Percentiles rank a stretch among this genome's conserved stretches.
Evolutionary conservation across 78 protist species (phyloP).

Genomic region (Paulinella micropora): DNA sequence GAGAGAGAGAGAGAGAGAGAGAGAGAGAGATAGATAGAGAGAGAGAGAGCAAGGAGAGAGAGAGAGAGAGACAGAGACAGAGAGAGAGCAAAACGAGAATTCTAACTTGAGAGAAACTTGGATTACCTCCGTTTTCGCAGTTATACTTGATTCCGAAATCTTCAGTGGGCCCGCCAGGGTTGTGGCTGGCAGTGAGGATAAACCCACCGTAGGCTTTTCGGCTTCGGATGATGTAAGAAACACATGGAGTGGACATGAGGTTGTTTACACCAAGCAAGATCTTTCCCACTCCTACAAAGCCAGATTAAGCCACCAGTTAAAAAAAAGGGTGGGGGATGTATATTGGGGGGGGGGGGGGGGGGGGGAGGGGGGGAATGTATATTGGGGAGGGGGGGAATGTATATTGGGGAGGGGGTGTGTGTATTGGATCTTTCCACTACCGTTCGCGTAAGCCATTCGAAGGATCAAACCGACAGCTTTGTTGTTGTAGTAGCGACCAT

Average conservation of each 20-base stretch:
- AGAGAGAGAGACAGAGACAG: neutral
- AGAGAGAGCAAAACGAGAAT: neutral
- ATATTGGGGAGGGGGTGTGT: neutral
- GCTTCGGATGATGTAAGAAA: conserved; percentile 61
- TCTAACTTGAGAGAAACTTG: too few relatives aligned
- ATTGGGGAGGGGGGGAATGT: neutral
- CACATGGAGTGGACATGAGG: conserved; percentile 87
- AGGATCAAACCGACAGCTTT: conserved; percentile 53
- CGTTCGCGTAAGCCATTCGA: conserved; percentile 71
- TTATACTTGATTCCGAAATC: conserved; percentile 96
- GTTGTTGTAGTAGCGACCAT: conserved; percentile 60
- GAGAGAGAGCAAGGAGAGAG: too few relatives aligned
- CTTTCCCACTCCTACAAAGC: conserved; percentile 35
- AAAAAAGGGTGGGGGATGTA: neutral
- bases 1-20: too few relatives aligned
- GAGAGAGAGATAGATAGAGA: too few relatives aligned
- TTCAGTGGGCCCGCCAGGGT: conserved; percentile 87
- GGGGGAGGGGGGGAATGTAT: neutral
- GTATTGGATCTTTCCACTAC: too few relatives aligned
- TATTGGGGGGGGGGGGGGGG: neutral
- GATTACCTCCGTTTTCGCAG: conserved; percentile 16
- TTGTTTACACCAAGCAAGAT: conserved; percentile 65
- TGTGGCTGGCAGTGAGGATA: conserved; percentile 87
- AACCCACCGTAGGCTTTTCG: conserved; percentile 53
- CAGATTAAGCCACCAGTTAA: neutral